Conservation (phyloP, 176 grass and related monocot species). For the Carex myosuroides region DNA sequence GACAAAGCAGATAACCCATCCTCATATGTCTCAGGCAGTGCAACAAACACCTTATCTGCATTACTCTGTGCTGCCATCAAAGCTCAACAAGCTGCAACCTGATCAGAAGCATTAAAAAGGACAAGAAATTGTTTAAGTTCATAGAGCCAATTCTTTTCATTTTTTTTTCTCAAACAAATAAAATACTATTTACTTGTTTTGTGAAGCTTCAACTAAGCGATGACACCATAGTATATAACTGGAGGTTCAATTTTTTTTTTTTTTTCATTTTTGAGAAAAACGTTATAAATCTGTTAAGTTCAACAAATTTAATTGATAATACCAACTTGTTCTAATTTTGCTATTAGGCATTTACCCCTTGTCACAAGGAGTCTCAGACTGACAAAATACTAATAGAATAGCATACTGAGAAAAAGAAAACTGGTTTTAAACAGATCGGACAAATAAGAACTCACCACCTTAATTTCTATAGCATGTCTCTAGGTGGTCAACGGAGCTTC, state of each 20-base stretch:
- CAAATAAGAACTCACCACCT: neutral
- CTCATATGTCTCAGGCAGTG: constrained; percentile 54
- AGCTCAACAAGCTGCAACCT: neutral
- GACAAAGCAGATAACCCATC: constrained; percentile 31
- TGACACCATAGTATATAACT: neutral
- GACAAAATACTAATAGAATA: neutral
- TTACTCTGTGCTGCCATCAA: neutral
- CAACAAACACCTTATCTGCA: constrained; percentile 47
- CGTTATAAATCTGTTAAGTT: neutral
- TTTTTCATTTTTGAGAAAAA: neutral
- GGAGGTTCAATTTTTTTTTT: neutral
- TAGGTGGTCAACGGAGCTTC: neutral
- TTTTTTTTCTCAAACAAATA: neutral
- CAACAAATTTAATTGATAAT: neutral
- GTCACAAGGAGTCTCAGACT: neutral
- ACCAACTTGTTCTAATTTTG: no score
- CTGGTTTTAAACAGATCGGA: neutral
- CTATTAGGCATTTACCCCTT: no score
- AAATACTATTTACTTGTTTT: neutral
- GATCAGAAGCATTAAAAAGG: neutral
- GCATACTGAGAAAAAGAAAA: neutral
- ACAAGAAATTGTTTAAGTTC: neutral
- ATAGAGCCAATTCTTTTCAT: neutral
- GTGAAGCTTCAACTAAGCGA: neutral
- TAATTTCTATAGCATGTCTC: neutral